These are phyloP conservation scores for Geotrichum siamense DNA, from an alignment of 1,139 yeast genomes.

Conservation along the genomic window DNA sequence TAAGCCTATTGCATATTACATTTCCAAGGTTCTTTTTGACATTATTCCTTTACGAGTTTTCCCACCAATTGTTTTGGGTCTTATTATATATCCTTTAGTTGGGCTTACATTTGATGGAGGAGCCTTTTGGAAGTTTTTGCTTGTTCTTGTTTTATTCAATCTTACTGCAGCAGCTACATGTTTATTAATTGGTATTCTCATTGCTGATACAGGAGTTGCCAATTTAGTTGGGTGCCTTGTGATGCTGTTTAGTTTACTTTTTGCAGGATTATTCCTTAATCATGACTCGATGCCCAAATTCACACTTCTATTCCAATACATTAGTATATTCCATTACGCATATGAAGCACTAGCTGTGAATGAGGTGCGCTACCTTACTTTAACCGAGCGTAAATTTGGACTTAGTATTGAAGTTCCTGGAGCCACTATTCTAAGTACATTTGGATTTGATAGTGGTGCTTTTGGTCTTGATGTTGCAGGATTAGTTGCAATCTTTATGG, in stretches of 20 bases:
- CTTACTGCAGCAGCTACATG: constrained; percentile 80
- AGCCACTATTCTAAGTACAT: constrained; percentile 88
- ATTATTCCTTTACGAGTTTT: constrained; percentile 80
- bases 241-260: constrained; percentile 72
- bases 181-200: constrained; percentile 74
- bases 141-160: constrained; percentile 72
- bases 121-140: constrained; percentile 66
- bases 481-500: constrained; percentile 40
- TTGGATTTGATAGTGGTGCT: constrained; percentile 84
- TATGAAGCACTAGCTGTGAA: constrained; percentile 88
- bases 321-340: constrained; percentile 90
- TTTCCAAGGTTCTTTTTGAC: constrained; percentile 82
- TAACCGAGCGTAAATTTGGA: constrained; percentile 86
- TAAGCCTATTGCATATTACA: constrained; percentile 74
- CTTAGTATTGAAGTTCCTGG: constrained; percentile 97
- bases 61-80: constrained; percentile 78
- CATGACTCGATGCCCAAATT: constrained; percentile 65
- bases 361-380: constrained; percentile 82
- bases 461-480: constrained; percentile 56
- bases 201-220: constrained; percentile 90
- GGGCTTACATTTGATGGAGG: constrained; percentile 75
- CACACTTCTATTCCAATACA: constrained; percentile 71
- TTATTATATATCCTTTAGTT: constrained; percentile 85
- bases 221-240: constrained; percentile 81
- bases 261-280: constrained; percentile 89